These are phyloP conservation scores for Cyclaneusma minus DNA, from an alignment of 2,329 filamentous ascomycete species.

Conservation along the genomic window DNA sequence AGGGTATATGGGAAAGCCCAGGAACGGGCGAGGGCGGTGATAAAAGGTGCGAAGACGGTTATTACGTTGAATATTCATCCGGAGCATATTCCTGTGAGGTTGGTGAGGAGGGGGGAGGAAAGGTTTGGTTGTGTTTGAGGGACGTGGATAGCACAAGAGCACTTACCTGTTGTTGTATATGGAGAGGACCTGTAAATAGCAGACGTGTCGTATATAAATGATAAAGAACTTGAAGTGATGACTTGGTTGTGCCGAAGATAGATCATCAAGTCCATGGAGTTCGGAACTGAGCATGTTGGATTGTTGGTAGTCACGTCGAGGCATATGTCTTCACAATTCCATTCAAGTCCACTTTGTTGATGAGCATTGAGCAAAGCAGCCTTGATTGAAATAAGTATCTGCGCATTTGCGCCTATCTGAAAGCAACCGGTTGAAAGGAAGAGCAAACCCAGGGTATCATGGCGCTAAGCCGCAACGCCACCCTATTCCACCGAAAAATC, in stretches of 20 bases:
- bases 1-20: slow-evolving; percentile 47
- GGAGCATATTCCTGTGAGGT: neutral
- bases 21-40: slow-evolving; percentile 31
- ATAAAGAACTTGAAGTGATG: neutral
- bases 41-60: slow-evolving; percentile 41
- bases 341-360: no score
- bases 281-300: neutral
- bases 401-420: no score
- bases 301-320: no score
- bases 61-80: slow-evolving; percentile 31
- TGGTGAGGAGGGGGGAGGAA: neutral
- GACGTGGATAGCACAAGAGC: neutral
- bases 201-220: neutral
- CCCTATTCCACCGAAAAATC: no score
- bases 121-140: neutral
- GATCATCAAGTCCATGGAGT: neutral
- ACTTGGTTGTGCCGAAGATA: neutral
- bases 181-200: neutral
- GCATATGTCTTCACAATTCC: no score
- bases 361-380: no score
- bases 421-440: no score
- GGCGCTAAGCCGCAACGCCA: no score
- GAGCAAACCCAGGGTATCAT: no score
- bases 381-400: no score
- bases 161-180: slow-evolving; percentile 1